Percentiles rank a stretch among this genome's conserved stretches.
phyloP scores from a whole-genome alignment of 345 rosid species.

The Balakata baccata region DNA sequence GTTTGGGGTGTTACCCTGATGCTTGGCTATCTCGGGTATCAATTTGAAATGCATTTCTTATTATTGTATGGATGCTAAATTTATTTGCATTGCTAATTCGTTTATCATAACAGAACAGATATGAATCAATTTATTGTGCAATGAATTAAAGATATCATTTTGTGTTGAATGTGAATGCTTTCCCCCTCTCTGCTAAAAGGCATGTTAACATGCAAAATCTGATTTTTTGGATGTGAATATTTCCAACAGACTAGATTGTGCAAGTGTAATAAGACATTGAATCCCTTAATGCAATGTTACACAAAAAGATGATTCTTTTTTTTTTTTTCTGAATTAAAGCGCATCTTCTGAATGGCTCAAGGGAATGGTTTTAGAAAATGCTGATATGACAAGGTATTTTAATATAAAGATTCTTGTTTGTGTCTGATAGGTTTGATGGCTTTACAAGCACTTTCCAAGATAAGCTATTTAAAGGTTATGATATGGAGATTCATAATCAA shows the following conservation, averaged over 20 bases:
- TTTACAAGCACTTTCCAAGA: slow-evolving; percentile 99
- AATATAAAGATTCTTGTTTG: slow-evolving; percentile 12
- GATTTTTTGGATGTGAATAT: slow-evolving; percentile 4
- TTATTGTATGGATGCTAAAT: slow-evolving; percentile 6
- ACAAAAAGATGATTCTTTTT: neutral
- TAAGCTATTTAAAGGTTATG: slow-evolving; percentile 83
- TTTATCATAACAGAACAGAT: neutral
- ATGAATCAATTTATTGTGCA: too few relatives aligned
- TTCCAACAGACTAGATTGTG: neutral
- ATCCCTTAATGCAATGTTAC: neutral
- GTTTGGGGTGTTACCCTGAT: slow-evolving; percentile 89
- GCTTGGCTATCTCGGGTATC: slow-evolving; percentile 92
- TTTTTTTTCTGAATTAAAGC: too few relatives aligned
- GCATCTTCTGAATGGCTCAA: neutral
- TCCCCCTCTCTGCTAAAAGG: neutral
- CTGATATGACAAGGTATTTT: neutral
- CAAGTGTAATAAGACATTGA: neutral
- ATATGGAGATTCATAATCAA: slow-evolving; percentile 96
- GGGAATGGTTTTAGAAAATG: neutral
- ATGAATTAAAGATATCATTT: neutral
- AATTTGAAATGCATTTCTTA: slow-evolving; percentile 19
- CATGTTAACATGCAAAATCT: neutral
- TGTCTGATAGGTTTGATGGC: slow-evolving; percentile 75
- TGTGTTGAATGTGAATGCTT: neutral
- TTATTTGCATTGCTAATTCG: neutral